These are phyloP conservation scores for Aspergillus fructus DNA, from an alignment of 2,329 filamentous ascomycete genomes.

Conservation along the genomic window DNA sequence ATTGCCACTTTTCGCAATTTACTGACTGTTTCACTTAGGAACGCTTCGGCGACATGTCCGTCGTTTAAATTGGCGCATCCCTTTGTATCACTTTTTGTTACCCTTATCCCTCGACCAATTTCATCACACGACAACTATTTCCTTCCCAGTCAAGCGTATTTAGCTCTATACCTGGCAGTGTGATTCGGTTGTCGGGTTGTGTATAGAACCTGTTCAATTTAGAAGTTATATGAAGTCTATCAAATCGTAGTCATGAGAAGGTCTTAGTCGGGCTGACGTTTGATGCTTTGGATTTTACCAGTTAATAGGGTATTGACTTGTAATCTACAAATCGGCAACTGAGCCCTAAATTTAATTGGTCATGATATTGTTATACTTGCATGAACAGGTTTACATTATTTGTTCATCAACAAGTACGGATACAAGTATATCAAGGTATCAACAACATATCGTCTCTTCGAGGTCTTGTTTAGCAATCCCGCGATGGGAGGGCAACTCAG, in stretches of 20 bases:
- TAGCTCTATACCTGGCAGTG: slow-evolving; percentile 28
- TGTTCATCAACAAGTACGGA: too few species aligned
- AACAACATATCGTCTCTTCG: too few species aligned
- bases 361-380: too few species aligned
- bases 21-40: slow-evolving; percentile 60
- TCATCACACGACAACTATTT: slow-evolving; percentile 31
- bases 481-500: too few species aligned
- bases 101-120: slow-evolving; percentile 31
- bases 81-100: slow-evolving; percentile 26
- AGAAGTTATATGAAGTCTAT: slow-evolving; percentile 22
- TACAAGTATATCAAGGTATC: too few species aligned
- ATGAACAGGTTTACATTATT: too few species aligned
- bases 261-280: neutral
- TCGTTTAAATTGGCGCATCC: slow-evolving; percentile 66
- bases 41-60: slow-evolving; percentile 96
- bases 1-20: slow-evolving; percentile 7
- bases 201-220: slow-evolving; percentile 43
- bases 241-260: neutral
- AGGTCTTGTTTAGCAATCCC: too few species aligned
- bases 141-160: slow-evolving; percentile 26
- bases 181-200: slow-evolving; percentile 35
- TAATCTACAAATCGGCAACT: neutral
- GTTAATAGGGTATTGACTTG: neutral
- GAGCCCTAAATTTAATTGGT: too few species aligned
- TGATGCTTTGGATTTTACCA: neutral